A percentile compares a stretch with the other conserved stretches of the same genome.
These are phyloP conservation scores for Miscanthus lutarioriparius DNA, from an alignment of 176 grass and related monocot species.

Conservation along the genomic window DNA sequence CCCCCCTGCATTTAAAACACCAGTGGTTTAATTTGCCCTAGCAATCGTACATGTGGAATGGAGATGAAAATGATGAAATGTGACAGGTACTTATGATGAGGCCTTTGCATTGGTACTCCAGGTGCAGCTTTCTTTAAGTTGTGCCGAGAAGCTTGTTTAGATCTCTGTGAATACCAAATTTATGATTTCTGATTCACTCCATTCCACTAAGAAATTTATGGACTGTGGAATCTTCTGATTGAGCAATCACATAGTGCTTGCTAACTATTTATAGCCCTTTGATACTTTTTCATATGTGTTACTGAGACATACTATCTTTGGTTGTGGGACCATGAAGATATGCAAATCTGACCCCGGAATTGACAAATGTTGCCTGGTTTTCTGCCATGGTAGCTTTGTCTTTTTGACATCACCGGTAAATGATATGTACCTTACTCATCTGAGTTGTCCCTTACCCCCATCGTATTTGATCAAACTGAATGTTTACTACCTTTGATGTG, in stretches of 20 bases:
- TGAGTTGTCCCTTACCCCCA: slow-evolving; percentile 51
- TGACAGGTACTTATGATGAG: slow-evolving; percentile 77
- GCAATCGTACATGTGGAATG: slow-evolving; percentile 20
- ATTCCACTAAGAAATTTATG: slow-evolving; percentile 29
- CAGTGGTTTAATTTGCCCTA: not conserved
- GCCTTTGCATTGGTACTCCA: slow-evolving; percentile 54
- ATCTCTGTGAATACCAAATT: slow-evolving; percentile 48
- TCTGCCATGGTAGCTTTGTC: slow-evolving; percentile 52
- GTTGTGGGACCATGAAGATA: slow-evolving; percentile 64
- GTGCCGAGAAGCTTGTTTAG: slow-evolving; percentile 61
- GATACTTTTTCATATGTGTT: not conserved
- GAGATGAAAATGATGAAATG: slow-evolving; percentile 75
- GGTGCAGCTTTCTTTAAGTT: slow-evolving; percentile 61
- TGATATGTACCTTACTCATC: slow-evolving; percentile 86
- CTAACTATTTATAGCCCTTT: not conserved
- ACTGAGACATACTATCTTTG: not conserved
- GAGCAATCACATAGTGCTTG: not conserved
- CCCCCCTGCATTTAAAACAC: slow-evolving; percentile 8
- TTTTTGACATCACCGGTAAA: slow-evolving; percentile 41
- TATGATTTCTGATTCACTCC: slow-evolving; percentile 51
- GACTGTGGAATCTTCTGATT: not conserved
- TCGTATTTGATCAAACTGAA: not conserved
- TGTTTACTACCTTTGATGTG: slow-evolving; percentile 1
- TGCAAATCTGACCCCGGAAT: slow-evolving; percentile 44
- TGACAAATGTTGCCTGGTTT: slow-evolving; percentile 54